Evolutionary conservation across 139 green algal species (phyloP).

Genomic region (Chlamydomonas eustigma): DNA sequence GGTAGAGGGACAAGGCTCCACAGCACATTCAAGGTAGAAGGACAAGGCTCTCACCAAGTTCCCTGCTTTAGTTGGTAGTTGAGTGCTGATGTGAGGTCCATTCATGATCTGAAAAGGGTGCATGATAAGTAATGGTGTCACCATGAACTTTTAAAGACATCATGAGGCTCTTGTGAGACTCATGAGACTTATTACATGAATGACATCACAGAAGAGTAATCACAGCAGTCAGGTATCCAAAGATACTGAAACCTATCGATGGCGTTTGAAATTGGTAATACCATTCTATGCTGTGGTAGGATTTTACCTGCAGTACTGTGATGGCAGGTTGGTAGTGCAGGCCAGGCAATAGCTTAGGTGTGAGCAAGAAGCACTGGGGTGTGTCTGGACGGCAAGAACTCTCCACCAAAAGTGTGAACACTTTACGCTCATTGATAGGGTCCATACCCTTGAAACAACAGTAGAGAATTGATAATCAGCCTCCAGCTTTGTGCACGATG

Average conservation of each 20-base stretch:
- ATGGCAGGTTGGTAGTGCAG: conserved; percentile 66
- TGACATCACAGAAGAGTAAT: no score
- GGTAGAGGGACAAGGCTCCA: no score
- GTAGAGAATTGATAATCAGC: no score
- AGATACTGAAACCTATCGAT: no score
- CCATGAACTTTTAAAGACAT: no score
- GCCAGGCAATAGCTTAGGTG: conserved; percentile 81
- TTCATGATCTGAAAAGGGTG: conserved; percentile 30
- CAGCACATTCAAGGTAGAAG: no score
- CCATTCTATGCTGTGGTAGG: background rate
- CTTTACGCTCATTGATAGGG: conserved; percentile 88
- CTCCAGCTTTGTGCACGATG: no score
- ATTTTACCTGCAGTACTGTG: conserved; percentile 15
- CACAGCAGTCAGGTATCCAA: no score
- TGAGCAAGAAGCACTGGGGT: conserved; percentile 91
- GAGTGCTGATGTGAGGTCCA: background rate
- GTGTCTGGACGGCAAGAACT: conserved; percentile 44
- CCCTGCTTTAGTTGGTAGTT: background rate
- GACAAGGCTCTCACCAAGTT: background rate
- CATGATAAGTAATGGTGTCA: no score
- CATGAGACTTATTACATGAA: no score
- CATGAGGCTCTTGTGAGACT: no score
- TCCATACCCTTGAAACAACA: conserved; percentile 99
- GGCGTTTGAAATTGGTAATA: background rate
- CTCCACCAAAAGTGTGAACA: conserved; percentile 84